These are phyloP conservation scores for Podospora pseudopauciseta DNA, from an alignment of 495 filamentous ascomycete genomes.

Conservation along the genomic window DNA sequence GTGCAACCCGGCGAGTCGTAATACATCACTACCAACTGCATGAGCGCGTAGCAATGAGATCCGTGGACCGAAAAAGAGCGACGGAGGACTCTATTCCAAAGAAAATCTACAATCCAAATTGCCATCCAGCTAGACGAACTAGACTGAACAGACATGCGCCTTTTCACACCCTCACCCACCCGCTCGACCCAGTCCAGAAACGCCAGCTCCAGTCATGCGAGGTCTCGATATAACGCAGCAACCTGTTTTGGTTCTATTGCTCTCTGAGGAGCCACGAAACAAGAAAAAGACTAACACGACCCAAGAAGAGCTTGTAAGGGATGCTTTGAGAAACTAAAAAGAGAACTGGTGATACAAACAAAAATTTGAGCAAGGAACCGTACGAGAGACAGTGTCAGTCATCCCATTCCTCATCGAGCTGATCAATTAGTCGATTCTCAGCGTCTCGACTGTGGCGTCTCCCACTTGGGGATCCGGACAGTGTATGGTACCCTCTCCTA, in stretches of 20 bases:
- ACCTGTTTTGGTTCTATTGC: not conserved
- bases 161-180: not conserved
- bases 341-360: constrained; percentile 1
- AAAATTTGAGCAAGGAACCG: not conserved
- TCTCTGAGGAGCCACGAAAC: not conserved
- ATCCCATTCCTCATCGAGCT: constrained; percentile 89
- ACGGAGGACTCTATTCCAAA: not conserved
- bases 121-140: not conserved
- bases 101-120: not conserved
- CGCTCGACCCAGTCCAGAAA: not conserved
- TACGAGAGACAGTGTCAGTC: constrained; percentile 36
- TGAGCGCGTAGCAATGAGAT: not conserved
- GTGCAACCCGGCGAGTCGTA: not conserved
- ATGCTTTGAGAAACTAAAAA: not conserved
- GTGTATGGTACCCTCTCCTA: constrained; percentile 60
- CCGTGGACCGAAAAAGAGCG: not conserved
- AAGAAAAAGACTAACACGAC: not conserved
- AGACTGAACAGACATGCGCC: not conserved
- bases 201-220: not conserved
- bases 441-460: constrained; percentile 61
- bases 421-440: constrained; percentile 92
- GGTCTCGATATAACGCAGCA: not conserved
- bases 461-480: constrained; percentile 46
- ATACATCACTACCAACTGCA: not conserved
- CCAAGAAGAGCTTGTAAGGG: not conserved